phyloP scores from a whole-genome alignment of 768 basidiomycete species.

The Naematelia encephala region DNA sequence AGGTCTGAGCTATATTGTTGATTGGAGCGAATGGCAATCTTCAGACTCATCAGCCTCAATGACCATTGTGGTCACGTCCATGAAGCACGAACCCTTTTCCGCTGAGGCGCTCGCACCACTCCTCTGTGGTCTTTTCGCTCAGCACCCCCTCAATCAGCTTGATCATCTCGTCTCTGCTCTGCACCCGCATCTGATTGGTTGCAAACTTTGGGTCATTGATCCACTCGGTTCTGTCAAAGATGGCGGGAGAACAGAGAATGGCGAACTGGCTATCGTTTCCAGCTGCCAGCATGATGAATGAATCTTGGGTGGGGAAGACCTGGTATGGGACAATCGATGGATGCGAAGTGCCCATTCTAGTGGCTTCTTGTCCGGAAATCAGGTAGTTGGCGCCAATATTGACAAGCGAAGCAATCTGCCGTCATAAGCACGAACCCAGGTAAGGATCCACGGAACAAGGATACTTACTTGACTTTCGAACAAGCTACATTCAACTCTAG shows the following conservation, averaged over 20 bases:
- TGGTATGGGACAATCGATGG: slow-evolving; percentile 93
- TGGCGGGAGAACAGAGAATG: slow-evolving; percentile 56
- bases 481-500: slow-evolving; percentile 87
- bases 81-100: slow-evolving; percentile 65
- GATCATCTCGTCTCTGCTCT: slow-evolving; percentile 64
- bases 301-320: slow-evolving; percentile 80
- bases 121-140: slow-evolving; percentile 59
- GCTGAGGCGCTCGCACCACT: slow-evolving; percentile 72
- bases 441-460: not conserved
- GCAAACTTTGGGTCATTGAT: slow-evolving; percentile 63
- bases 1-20: slow-evolving; percentile 84
- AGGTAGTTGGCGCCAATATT: slow-evolving; percentile 94
- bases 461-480: slow-evolving; percentile 80
- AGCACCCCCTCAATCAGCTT: slow-evolving; percentile 52
- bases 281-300: slow-evolving; percentile 89
- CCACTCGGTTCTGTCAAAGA: slow-evolving; percentile 64
- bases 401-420: slow-evolving; percentile 78
- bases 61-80: slow-evolving; percentile 39
- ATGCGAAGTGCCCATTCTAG: slow-evolving; percentile 85
- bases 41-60: slow-evolving; percentile 57
- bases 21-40: slow-evolving; percentile 60
- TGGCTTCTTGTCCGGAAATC: slow-evolving; percentile 75
- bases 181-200: slow-evolving; percentile 72
- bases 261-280: slow-evolving; percentile 85
- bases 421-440: not conserved